Conservation (phyloP, 1,284 basidiomycete species). For the Thelephora terrestris region DNA sequence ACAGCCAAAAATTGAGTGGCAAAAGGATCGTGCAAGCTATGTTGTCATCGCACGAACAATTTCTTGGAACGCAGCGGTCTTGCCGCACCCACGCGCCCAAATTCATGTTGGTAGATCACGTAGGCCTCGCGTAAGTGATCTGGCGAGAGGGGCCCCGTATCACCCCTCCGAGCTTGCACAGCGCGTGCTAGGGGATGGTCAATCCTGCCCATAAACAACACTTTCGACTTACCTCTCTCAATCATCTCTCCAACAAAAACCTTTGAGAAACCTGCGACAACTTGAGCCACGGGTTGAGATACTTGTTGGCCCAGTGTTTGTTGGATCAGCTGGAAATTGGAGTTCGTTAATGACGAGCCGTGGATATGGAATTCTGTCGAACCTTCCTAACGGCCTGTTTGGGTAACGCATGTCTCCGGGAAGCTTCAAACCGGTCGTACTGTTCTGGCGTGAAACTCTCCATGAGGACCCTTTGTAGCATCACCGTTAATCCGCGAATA, state of each 20-base stretch:
- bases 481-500: background rate
- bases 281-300: constrained; percentile 77
- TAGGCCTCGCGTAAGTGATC: constrained; percentile 87
- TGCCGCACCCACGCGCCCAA: constrained; percentile 69
- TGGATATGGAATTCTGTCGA: constrained; percentile 9
- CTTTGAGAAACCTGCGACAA: constrained; percentile 83
- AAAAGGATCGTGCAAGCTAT: no score
- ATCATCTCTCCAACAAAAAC: constrained; percentile 91
- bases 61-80: constrained; percentile 54
- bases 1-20: no score
- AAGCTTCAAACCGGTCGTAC: constrained; percentile 84
- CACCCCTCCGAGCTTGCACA: constrained; percentile 64
- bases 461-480: constrained; percentile 58
- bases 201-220: background rate
- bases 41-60: constrained; percentile 45
- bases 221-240: constrained; percentile 56
- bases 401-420: constrained; percentile 72
- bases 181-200: constrained; percentile 39
- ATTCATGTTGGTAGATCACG: constrained; percentile 70
- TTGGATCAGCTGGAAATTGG: constrained; percentile 70
- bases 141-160: constrained; percentile 72
- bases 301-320: constrained; percentile 76
- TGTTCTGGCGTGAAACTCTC: constrained; percentile 79
- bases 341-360: constrained; percentile 1
- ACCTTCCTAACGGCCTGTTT: constrained; percentile 79